Evolutionary conservation across 1,139 yeast genomes (phyloP), one percentile per base, ranked within the genome.

Genomic region (Saccharomyces hybrid): DNA sequence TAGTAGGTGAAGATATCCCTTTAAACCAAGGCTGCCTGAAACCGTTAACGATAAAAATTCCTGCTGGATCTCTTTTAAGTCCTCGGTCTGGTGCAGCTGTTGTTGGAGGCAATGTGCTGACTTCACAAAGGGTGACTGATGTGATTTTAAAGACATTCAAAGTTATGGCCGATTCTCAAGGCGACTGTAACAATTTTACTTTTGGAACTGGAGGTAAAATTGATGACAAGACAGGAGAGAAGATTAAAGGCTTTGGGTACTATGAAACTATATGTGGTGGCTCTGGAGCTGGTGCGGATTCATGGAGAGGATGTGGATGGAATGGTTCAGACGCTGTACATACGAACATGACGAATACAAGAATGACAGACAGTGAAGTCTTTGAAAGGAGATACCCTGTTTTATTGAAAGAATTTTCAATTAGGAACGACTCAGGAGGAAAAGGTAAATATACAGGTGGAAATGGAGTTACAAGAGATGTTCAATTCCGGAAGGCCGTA

Each of bases 51-150:
- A 78, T 88, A 54, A 71, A 71, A 23, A 84, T 89, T 28, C 86
- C 95, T 42, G 80, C 80, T 51, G 86, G 86, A 0, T 80, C 88
- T 1, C 76, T 88, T 5, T 76, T 88, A 27, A 76, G 83, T 49
- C 96, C 96, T 2, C 77, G 84, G 1, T 77, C 76, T 44, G 88
- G 85, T 50, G 93, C 93, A 16, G 96, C 96, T 0, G 90, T 86
- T 3, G 95, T 87, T 8, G 96, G 95, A 30, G 95, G 95, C 6
- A 88, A 88, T 67, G 95, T 87, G 13, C 85, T 86, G 69, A 88
- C 96, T 0, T 83, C 93, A 1, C 96, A 88, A 70, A 76, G 95
- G 58, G 82, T 88, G 47, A 86, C 89, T 1, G 96, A 88, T 69
- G 90, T 85, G 2, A 78, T 88, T 56, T 75, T 88, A 63, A 82